These are phyloP conservation scores for Yamadazyma triangularis DNA, from an alignment of 1,139 yeast species.

Conservation along the genomic window DNA sequence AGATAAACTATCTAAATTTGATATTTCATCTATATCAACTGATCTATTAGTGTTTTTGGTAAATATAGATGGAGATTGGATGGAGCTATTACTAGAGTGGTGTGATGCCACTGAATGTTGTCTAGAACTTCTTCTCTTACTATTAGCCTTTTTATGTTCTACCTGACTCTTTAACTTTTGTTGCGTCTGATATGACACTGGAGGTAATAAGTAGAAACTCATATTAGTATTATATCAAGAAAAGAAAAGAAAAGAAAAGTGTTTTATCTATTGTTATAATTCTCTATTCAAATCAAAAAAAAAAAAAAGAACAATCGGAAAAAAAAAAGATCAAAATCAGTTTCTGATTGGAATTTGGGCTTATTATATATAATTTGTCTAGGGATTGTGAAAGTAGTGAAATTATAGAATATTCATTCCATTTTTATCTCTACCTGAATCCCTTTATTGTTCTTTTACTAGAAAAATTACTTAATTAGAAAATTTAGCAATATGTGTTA, in stretches of 20 bases:
- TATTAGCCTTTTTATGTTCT: slow-evolving; percentile 11
- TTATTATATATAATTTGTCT: neutral
- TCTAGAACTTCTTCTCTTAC: slow-evolving; percentile 2
- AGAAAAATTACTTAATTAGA: no score
- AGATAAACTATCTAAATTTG: slow-evolving; percentile 11
- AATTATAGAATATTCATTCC: no score
- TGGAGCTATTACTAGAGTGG: slow-evolving; percentile 1
- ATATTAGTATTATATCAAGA: no score
- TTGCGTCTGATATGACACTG: slow-evolving; percentile 29
- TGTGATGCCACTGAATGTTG: neutral
- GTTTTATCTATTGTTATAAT: neutral
- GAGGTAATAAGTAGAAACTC: slow-evolving; percentile 30
- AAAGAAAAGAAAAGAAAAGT: no score
- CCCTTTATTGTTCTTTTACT: no score
- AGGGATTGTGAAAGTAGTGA: no score
- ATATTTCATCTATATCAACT: slow-evolving; percentile 12
- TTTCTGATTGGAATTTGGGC: neutral
- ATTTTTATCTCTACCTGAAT: no score
- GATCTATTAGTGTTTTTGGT: slow-evolving; percentile 4
- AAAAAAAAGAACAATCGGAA: no score
- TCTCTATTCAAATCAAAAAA: no score
- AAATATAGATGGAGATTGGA: slow-evolving; percentile 6
- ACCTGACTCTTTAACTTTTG: slow-evolving; percentile 22
- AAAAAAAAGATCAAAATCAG: no score
- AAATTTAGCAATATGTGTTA: no score